Evolutionary conservation across 1,139 yeast species (phyloP).

Genomic region (Suhomyces maxii): DNA sequence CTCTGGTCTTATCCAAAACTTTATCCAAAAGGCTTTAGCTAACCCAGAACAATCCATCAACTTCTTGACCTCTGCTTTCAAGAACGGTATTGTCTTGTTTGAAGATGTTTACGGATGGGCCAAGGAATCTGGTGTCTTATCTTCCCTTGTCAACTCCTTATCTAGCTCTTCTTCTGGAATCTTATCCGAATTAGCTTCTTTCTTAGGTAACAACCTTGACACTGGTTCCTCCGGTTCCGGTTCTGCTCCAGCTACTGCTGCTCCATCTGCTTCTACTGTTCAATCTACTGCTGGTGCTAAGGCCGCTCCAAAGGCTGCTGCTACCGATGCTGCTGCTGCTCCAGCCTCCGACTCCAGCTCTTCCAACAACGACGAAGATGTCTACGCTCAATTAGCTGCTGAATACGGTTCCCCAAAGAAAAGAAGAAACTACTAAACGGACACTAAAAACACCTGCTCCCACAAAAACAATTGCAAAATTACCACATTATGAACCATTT

Average conservation of each 20-base stretch:
- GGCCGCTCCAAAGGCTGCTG: constrained; percentile 4
- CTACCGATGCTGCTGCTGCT: constrained; percentile 16
- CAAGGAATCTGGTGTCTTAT: constrained; percentile 39
- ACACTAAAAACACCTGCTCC: background rate
- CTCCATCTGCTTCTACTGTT: constrained; percentile 14
- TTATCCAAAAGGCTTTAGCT: constrained; percentile 36
- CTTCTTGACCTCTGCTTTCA: constrained; percentile 36
- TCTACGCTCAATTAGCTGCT: constrained; percentile 14
- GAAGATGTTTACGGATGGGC: constrained; percentile 44
- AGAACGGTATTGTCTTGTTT: constrained; percentile 35
- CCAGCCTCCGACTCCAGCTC: constrained; percentile 2
- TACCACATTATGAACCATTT: constrained; percentile 4
- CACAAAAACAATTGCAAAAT: background rate
- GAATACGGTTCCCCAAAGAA: constrained; percentile 12
- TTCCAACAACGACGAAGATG: constrained; percentile 4
- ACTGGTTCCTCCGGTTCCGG: constrained; percentile 6
- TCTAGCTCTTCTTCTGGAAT: constrained; percentile 28
- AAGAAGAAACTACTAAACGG: constrained; percentile 21
- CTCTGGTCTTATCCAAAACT: constrained; percentile 37
- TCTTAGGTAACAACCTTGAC: constrained; percentile 1
- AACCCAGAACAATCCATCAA: constrained; percentile 39
- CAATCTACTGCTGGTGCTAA: constrained; percentile 9
- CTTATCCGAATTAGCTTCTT: constrained; percentile 19
- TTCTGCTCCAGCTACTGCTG: constrained; percentile 11
- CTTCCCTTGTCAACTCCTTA: constrained; percentile 32